A percentile compares a stretch with the other conserved stretches of the same genome.
Conservation (phyloP, 228 moss, liverwort and hornwort genomes). For the Sphagnum fallax region DNA sequence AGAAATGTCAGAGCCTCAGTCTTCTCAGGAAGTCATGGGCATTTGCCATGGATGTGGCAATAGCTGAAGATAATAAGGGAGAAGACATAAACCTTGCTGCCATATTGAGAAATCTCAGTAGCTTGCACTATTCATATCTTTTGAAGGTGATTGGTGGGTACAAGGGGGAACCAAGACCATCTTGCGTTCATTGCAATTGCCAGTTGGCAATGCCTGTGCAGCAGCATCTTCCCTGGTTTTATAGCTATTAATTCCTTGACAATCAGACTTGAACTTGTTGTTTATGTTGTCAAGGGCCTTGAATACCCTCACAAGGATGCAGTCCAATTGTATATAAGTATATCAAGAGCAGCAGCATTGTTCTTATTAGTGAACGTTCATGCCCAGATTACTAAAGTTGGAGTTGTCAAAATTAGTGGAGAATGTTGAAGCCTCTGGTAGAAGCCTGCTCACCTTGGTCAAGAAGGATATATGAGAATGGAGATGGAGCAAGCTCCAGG, state of each 20-base stretch:
- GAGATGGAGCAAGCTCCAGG: conserved; percentile 2
- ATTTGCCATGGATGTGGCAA: conserved; percentile 28
- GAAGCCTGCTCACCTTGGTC: neutral
- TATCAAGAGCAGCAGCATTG: conserved; percentile 70
- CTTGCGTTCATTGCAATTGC: conserved; percentile 48
- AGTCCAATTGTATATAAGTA: conserved; percentile 67
- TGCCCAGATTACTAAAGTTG: conserved; percentile 64
- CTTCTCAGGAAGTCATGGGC: conserved; percentile 54
- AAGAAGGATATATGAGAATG: conserved; percentile 1
- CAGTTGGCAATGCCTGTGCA: conserved; percentile 69
- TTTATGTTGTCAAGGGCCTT: conserved; percentile 77
- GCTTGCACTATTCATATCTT: conserved; percentile 65
- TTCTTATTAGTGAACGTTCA: conserved; percentile 59
- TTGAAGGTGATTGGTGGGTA: conserved; percentile 68
- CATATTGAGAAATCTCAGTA: conserved; percentile 68
- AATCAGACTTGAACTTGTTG: conserved; percentile 56
- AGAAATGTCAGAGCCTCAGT: conserved; percentile 56
- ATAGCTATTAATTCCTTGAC: conserved; percentile 61
- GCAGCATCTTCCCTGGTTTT: conserved; percentile 44
- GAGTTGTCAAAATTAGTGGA: conserved; percentile 65
- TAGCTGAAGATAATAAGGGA: conserved; percentile 55
- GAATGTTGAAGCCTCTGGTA: conserved; percentile 20
- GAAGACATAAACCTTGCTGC: conserved; percentile 31
- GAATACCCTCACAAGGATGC: conserved; percentile 81
- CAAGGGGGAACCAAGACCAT: conserved; percentile 64